Percentiles rank a stretch among this genome's conserved stretches.
Conservation (phyloP, 2,329 filamentous ascomycete species). For the Thielaviopsis euricoi region DNA sequence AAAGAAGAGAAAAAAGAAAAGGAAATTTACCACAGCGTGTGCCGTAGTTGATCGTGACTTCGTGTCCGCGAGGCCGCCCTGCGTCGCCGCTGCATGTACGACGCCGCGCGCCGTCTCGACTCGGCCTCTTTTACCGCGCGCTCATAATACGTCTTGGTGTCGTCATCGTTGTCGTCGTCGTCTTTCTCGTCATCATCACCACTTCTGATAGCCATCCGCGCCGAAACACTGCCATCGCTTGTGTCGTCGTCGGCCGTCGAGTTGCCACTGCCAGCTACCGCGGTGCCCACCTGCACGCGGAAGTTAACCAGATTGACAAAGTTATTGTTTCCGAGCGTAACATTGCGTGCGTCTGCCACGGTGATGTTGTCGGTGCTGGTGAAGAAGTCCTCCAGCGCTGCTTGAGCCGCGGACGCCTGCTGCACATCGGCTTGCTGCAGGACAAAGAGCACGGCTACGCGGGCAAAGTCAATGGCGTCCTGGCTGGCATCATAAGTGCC, state of each 20-base stretch:
- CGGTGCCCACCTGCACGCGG: conserved; percentile 8
- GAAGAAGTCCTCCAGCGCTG: conserved; percentile 38
- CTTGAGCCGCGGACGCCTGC: conserved; percentile 37
- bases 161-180: not conserved
- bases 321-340: conserved; percentile 28
- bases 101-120: not conserved
- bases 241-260: not conserved
- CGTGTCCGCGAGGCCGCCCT: not conserved
- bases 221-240: not conserved
- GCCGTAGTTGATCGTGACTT: not conserved
- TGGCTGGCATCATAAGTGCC: conserved; percentile 32
- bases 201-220: not conserved
- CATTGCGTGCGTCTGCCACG: conserved; percentile 22
- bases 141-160: not conserved
- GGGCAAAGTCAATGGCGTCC: conserved; percentile 44
- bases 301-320: conserved; percentile 35
- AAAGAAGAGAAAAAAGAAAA: not conserved
- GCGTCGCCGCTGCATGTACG: not conserved
- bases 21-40: not conserved
- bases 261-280: not conserved
- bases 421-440: conserved; percentile 36
- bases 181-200: not conserved
- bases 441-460: conserved; percentile 44
- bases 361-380: conserved; percentile 20
- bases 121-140: not conserved